A percentile compares a stretch with the other conserved stretches of the same genome.
Evolutionary conservation across 352 stramenopile genomes (phyloP).

Genomic region (Pythium rhizo-oryzae): DNA sequence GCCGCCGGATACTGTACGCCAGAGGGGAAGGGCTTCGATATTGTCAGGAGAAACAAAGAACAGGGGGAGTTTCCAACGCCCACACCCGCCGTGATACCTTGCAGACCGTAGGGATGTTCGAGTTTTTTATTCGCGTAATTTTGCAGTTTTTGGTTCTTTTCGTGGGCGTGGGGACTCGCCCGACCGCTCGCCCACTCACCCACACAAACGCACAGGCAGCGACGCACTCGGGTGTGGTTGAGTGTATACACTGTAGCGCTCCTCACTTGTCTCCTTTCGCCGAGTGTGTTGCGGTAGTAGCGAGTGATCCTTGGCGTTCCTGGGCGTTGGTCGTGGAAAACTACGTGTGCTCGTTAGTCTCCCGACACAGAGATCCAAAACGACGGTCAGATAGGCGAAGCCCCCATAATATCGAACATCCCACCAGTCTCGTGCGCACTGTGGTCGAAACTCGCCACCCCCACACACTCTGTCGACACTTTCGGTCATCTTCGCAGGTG

Average conservation of each 20-base stretch:
- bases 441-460: not conserved
- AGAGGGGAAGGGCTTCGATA: slow-evolving; percentile 18
- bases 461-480: slow-evolving; percentile 18
- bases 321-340: too few relatives aligned
- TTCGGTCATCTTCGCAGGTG: not conserved
- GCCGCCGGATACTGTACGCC: not conserved
- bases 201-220: too few relatives aligned
- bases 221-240: too few relatives aligned
- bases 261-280: not conserved
- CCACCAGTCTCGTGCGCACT: not conserved
- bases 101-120: not conserved
- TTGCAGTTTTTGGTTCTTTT: too few relatives aligned
- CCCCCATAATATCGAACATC: not conserved
- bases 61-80: not conserved
- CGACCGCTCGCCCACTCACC: too few relatives aligned
- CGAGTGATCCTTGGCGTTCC: too few relatives aligned
- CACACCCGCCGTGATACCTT: not conserved
- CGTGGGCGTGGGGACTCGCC: too few relatives aligned
- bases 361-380: too few relatives aligned
- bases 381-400: too few relatives aligned
- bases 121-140: not conserved
- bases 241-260: not conserved
- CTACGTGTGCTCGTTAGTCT: too few relatives aligned
- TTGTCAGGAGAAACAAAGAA: slow-evolving; percentile 11
- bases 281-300: too few relatives aligned